A percentile compares a stretch with the other conserved stretches of the same genome.
Conservation (phyloP, 208 protist genomes). For the Balamuthia mandrillaris region DNA sequence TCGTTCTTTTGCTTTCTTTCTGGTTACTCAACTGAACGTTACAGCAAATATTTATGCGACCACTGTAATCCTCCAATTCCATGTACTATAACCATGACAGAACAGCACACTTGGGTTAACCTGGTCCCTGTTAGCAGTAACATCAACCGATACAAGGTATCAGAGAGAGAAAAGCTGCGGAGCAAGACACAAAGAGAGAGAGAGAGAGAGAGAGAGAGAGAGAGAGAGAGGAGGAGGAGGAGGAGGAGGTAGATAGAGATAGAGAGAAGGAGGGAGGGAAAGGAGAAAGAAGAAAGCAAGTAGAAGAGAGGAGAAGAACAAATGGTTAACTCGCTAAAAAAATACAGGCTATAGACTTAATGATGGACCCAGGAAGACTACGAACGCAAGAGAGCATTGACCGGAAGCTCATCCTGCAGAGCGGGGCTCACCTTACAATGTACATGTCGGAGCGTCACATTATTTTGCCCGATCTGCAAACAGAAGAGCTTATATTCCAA, state of each 20-base stretch:
- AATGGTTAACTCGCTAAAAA: too few species aligned
- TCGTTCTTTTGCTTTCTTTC: neutral
- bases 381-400: neutral
- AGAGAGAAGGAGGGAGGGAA: too few species aligned
- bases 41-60: constrained; percentile 19
- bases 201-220: too few species aligned
- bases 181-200: too few species aligned
- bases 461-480: constrained; percentile 28
- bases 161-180: neutral
- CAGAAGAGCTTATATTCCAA: constrained; percentile 3
- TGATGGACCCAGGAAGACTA: neutral
- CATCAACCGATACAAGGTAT: constrained; percentile 23
- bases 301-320: neutral
- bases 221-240: too few species aligned
- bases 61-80: neutral
- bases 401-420: too few species aligned
- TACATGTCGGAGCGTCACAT: constrained; percentile 21
- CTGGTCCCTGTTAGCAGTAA: constrained; percentile 6
- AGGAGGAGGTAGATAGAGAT: too few species aligned
- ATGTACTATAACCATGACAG: constrained; percentile 4
- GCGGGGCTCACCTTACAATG: too few species aligned
- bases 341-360: neutral
- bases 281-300: neutral
- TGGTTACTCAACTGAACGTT: neutral
- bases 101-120: neutral